A percentile compares a stretch with the other conserved stretches of the same genome.
Conservation (phyloP, 768 basidiomycete genomes). For the Mycena filopes region DNA sequence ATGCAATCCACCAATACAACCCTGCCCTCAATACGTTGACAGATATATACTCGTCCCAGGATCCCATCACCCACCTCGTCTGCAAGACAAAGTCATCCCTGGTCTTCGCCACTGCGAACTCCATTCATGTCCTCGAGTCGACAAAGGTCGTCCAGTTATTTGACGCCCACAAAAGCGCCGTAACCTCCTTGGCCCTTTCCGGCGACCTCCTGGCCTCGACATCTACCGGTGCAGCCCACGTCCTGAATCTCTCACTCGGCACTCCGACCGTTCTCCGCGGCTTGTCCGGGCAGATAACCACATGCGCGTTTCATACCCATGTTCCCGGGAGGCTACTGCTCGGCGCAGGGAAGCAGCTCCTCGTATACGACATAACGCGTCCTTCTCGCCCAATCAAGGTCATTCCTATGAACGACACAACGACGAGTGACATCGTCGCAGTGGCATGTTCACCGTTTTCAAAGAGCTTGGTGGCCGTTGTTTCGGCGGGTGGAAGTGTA, state of each 20-base stretch:
- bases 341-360: slow-evolving; percentile 59
- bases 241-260: slow-evolving; percentile 68
- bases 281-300: slow-evolving; percentile 52
- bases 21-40: slow-evolving; percentile 55
- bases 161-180: slow-evolving; percentile 58
- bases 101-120: slow-evolving; percentile 58
- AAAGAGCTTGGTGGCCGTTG: slow-evolving; percentile 73
- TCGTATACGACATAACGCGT: slow-evolving; percentile 71
- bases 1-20: slow-evolving; percentile 65
- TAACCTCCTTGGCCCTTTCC: slow-evolving; percentile 68
- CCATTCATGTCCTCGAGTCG: slow-evolving; percentile 63
- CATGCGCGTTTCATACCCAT: slow-evolving; percentile 73
- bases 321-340: slow-evolving; percentile 69
- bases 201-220: slow-evolving; percentile 72
- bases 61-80: slow-evolving; percentile 45
- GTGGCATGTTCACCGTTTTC: slow-evolving; percentile 80
- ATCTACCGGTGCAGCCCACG: slow-evolving; percentile 61
- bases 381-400: slow-evolving; percentile 66
- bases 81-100: slow-evolving; percentile 52
- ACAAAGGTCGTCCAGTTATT: slow-evolving; percentile 59
- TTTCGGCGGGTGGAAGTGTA: slow-evolving; percentile 64
- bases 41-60: slow-evolving; percentile 51
- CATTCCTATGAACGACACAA: slow-evolving; percentile 56
- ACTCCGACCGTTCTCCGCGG: slow-evolving; percentile 68
- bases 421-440: slow-evolving; percentile 60